Evolutionary conservation across 1,139 yeast genomes (phyloP).

Genomic region (Entelexis paramagnoliae): DNA sequence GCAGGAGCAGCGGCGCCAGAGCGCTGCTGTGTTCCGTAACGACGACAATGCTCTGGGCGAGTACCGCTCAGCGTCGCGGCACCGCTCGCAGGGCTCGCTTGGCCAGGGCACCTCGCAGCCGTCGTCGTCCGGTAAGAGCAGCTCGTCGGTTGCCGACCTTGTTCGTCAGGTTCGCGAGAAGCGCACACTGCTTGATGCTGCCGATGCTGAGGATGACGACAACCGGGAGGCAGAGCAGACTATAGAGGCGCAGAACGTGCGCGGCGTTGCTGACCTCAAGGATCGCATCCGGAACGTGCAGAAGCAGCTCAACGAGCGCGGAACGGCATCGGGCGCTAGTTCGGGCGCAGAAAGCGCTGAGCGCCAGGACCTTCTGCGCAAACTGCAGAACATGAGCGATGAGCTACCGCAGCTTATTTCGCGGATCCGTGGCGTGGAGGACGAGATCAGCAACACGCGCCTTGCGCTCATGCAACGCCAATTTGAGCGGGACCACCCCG

Average conservation of each 20-base stretch:
- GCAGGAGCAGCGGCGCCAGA: conserved; percentile 24
- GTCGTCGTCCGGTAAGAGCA: conserved; percentile 15
- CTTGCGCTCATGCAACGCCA: conserved; percentile 50
- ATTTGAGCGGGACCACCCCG: conserved; percentile 56
- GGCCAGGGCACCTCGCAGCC: conserved; percentile 1
- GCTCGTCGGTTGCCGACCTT: conserved; percentile 38
- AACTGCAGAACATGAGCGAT: conserved; percentile 50
- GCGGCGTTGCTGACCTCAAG: conserved; percentile 56
- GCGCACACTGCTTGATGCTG: conserved; percentile 56
- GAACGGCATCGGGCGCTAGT: no score
- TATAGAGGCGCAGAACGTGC: conserved; percentile 37
- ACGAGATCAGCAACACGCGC: conserved; percentile 57
- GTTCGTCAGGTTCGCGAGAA: conserved; percentile 59
- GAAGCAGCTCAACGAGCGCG: conserved; percentile 34
- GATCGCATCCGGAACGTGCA: conserved; percentile 50
- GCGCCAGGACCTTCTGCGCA: conserved; percentile 40
- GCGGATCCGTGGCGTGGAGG: conserved; percentile 52
- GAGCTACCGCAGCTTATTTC: conserved; percentile 59
- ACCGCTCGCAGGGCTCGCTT: conserved; percentile 24
- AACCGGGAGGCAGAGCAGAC: conserved; percentile 41
- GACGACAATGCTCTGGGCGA: conserved; percentile 50
- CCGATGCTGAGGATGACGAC: conserved; percentile 64
- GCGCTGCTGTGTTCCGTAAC: conserved; percentile 50
- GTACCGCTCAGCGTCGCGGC: conserved; percentile 59
- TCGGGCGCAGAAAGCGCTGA: conserved; percentile 26